These are phyloP conservation scores for Juncus inflexus DNA, from an alignment of 176 grass and related monocot species.

Conservation along the genomic window DNA sequence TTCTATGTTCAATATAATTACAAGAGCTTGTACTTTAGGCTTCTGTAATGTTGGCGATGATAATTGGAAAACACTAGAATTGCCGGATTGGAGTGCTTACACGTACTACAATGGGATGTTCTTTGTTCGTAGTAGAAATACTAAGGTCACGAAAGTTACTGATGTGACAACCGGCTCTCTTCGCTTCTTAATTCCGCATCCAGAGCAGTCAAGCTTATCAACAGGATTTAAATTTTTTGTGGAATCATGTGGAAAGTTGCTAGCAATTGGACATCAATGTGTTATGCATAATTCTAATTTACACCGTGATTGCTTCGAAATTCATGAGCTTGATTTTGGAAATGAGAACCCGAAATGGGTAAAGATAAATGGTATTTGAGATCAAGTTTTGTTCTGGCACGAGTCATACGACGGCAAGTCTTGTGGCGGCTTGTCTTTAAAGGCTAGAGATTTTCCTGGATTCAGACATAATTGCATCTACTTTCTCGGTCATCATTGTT, in stretches of 20 bases:
- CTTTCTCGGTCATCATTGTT: not conserved
- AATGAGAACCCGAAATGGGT: not conserved
- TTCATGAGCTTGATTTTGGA: not conserved
- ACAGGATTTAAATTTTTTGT: not conserved
- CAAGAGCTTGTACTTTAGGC: not conserved
- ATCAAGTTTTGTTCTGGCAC: conserved; percentile 2
- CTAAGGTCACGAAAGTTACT: not conserved
- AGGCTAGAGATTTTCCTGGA: not conserved
- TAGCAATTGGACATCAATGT: not conserved
- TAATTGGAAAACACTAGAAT: not conserved
- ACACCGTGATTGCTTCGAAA: not conserved
- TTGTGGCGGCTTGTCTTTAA: not conserved
- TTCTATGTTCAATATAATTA: not conserved
- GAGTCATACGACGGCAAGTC: not conserved
- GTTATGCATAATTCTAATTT: not conserved
- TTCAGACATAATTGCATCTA: conserved; percentile 8
- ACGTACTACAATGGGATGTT: not conserved
- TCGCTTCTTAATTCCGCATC: conserved; percentile 9
- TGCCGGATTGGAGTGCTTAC: not conserved
- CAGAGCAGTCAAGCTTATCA: not conserved
- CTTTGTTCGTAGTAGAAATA: not conserved
- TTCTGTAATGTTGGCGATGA: not conserved
- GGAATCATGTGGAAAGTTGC: not conserved
- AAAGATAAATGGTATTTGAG: not conserved
- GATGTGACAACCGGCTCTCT: not conserved